Evolutionary conservation across 805 yeast species (phyloP).

Genomic region (Yamadazyma takamatsuzukensis): DNA sequence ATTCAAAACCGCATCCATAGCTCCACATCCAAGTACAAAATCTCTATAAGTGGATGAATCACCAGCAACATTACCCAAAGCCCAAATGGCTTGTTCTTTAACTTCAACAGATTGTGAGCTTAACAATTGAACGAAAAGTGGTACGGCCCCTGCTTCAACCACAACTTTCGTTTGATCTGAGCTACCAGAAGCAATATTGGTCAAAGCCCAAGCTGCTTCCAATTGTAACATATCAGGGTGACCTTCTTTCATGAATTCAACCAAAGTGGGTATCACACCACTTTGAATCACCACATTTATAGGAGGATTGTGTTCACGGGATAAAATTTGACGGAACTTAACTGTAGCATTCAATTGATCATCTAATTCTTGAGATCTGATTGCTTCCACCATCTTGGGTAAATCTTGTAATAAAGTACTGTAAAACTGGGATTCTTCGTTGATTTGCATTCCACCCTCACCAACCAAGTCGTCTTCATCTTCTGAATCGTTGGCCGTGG

Average conservation of each 20-base stretch:
- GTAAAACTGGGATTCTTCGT: slow-evolving; percentile 42
- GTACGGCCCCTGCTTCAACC: slow-evolving; percentile 92
- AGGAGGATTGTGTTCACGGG: slow-evolving; percentile 95
- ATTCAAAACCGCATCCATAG: slow-evolving; percentile 82
- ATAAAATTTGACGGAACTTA: slow-evolving; percentile 87
- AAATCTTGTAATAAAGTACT: slow-evolving; percentile 53
- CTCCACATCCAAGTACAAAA: slow-evolving; percentile 77
- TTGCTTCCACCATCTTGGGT: slow-evolving; percentile 80
- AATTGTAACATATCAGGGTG: slow-evolving; percentile 87
- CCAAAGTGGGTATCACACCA: slow-evolving; percentile 91
- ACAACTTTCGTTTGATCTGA: slow-evolving; percentile 87
- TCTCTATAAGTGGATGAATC: slow-evolving; percentile 91
- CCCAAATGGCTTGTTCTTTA: slow-evolving; percentile 99
- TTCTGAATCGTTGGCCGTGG: slow-evolving; percentile 37
- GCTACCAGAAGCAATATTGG: slow-evolving; percentile 94
- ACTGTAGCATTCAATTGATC: slow-evolving; percentile 84
- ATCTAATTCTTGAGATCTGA: slow-evolving; percentile 72
- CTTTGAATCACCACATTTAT: slow-evolving; percentile 88
- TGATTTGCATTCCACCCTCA: slow-evolving; percentile 26
- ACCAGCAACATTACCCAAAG: slow-evolving; percentile 98
- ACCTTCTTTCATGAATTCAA: slow-evolving; percentile 68
- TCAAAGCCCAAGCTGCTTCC: slow-evolving; percentile 99
- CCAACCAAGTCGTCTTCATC: slow-evolving; percentile 33
- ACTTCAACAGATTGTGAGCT: slow-evolving; percentile 83
- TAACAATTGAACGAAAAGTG: slow-evolving; percentile 78